These are phyloP conservation scores for Besnoitia besnoiti DNA, from an alignment of 169 alveolate genomes.

Conservation along the genomic window DNA sequence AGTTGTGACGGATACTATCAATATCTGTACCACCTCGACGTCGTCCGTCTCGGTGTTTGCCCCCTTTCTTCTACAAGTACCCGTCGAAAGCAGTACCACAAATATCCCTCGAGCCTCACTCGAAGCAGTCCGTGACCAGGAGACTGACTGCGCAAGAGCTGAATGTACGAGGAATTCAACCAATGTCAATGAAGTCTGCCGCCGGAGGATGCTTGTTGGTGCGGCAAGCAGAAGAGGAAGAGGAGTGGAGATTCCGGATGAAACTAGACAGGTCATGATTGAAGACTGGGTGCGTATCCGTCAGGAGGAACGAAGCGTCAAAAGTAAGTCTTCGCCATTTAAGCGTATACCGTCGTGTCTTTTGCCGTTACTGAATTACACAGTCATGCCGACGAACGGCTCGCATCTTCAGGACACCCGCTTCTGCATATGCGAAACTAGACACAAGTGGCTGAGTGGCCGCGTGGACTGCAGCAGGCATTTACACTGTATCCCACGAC, in stretches of 20 bases:
- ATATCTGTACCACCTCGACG: not conserved
- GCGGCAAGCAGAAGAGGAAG: not conserved
- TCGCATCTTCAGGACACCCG: too few species aligned
- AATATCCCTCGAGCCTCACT: not conserved
- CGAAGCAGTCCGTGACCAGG: not conserved
- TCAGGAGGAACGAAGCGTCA: not conserved
- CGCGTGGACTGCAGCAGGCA: too few species aligned
- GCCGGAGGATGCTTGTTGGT: not conserved
- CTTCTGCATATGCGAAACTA: too few species aligned
- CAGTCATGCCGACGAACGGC: too few species aligned
- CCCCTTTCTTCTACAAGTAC: not conserved
- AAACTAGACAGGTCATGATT: not conserved
- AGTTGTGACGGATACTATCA: not conserved
- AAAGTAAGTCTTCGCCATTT: conserved; percentile 36
- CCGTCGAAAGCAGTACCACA: not conserved
- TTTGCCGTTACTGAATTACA: too few species aligned
- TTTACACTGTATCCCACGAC: too few species aligned
- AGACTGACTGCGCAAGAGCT: not conserved
- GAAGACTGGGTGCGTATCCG: conserved; percentile 36
- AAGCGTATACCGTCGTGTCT: too few species aligned
- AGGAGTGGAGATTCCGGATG: not conserved
- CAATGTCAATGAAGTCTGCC: not conserved
- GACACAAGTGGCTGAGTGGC: too few species aligned
- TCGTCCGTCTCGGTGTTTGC: not conserved
- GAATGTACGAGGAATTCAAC: not conserved